phyloP scores from a whole-genome alignment of 2,329 filamentous ascomycete species.

The Exserohilum turcica region DNA sequence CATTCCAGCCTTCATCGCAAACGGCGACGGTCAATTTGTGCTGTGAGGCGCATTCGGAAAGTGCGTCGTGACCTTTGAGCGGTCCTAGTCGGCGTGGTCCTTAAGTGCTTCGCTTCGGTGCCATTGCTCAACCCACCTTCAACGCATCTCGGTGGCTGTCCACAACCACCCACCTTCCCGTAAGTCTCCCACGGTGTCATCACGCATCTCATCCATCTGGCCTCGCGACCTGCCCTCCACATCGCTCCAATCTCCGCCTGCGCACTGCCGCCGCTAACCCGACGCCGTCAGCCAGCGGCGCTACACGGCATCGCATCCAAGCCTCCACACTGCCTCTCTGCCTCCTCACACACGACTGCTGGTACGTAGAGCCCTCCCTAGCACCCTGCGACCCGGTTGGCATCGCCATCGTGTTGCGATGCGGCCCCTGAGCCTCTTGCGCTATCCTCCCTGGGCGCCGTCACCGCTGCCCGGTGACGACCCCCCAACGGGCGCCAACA shows the following conservation, averaged over 20 bases:
- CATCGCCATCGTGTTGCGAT: conserved; percentile 18
- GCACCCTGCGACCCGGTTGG: conserved; percentile 39
- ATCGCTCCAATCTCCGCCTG: conserved; percentile 20
- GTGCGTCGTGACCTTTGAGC: conserved; percentile 31
- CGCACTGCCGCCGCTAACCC: conserved; percentile 39
- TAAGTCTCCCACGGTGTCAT: conserved; percentile 30
- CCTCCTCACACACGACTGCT: conserved; percentile 29
- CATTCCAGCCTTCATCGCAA: conserved; percentile 18
- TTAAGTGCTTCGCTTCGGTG: conserved; percentile 32
- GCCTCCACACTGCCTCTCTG: conserved; percentile 33
- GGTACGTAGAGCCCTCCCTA: conserved; percentile 43
- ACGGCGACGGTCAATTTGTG: conserved; percentile 27
- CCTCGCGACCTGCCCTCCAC: conserved; percentile 19
- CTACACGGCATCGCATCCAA: conserved; percentile 45
- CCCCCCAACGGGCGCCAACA: conserved; percentile 28
- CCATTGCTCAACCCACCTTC: conserved; percentile 32
- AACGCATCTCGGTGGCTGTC: conserved; percentile 28
- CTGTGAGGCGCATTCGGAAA: conserved; percentile 21
- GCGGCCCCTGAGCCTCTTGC: conserved; percentile 24
- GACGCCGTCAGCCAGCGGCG: conserved; percentile 43
- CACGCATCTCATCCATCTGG: conserved; percentile 18
- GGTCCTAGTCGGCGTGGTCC: conserved; percentile 36
- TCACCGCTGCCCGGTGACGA: conserved; percentile 41
- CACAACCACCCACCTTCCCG: conserved; percentile 31
- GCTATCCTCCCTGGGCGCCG: conserved; percentile 39